phyloP scores from a whole-genome alignment of 352 stramenopile species.

The Globisporangium megalacanthum region DNA sequence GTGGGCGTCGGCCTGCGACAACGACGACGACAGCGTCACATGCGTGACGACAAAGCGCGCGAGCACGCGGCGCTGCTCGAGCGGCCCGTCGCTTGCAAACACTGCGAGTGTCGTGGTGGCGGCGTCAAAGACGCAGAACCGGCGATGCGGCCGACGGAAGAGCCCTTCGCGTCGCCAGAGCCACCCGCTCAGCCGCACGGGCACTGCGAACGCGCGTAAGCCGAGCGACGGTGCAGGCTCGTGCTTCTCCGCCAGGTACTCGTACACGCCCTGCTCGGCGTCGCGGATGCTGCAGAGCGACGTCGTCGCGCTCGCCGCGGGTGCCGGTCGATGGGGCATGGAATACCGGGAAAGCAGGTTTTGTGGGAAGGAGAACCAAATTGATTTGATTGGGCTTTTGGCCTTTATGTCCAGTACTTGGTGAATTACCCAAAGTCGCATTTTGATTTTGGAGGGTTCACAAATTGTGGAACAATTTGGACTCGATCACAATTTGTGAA shows the following conservation, averaged over 20 bases:
- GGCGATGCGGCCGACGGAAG: constrained; percentile 34
- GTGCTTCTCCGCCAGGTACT: constrained; percentile 55
- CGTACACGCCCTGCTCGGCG: constrained; percentile 43
- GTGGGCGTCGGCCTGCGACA: constrained; percentile 7
- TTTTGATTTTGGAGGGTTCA: no score
- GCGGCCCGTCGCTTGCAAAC: constrained; percentile 41
- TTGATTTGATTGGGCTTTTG: no score
- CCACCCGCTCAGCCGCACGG: constrained; percentile 45
- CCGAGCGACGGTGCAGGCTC: constrained; percentile 7
- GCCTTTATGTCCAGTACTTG: no score
- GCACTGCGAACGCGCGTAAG: constrained; percentile 14
- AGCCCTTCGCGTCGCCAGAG: constrained; percentile 45
- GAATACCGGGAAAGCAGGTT: no score
- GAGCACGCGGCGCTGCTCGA: constrained; percentile 27
- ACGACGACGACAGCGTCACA: constrained; percentile 18
- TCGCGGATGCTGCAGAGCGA: constrained; percentile 37
- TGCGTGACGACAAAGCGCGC: constrained; percentile 36
- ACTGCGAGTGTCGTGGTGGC: constrained; percentile 29
- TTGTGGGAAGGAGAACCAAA: no score
- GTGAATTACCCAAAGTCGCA: no score
- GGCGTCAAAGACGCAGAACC: constrained; percentile 60
- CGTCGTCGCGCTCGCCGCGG: background rate
- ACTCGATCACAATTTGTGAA: no score
- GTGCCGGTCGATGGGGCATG: no score
- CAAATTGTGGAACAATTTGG: no score